Evolutionary conservation across 805 yeast genomes (phyloP).

Genomic region (Metschnikowia rubicola): DNA sequence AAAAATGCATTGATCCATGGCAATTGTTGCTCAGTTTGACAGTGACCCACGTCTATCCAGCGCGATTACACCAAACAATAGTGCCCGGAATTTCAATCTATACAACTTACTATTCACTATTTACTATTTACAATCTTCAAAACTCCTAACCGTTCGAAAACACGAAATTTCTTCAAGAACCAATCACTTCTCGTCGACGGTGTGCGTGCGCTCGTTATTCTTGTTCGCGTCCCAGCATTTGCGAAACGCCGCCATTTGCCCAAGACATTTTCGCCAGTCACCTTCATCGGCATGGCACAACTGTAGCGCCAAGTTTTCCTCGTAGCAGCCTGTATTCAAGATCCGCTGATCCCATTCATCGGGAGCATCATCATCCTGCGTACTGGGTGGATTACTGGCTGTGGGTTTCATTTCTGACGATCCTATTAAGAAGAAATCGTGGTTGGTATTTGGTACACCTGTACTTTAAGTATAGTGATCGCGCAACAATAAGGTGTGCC

Average conservation of each 20-base stretch:
- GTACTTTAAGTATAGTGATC: too few relatives aligned
- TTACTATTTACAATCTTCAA: not conserved
- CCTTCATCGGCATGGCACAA: slow-evolving; percentile 78
- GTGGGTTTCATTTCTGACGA: slow-evolving; percentile 1
- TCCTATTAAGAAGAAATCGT: too few relatives aligned
- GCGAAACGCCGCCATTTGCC: slow-evolving; percentile 59
- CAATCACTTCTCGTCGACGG: slow-evolving; percentile 28
- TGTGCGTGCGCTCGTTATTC: slow-evolving; percentile 48
- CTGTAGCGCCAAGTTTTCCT: slow-evolving; percentile 66
- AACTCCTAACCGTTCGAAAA: not conserved
- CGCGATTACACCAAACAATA: too few relatives aligned
- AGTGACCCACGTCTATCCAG: too few relatives aligned
- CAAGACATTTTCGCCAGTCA: slow-evolving; percentile 66
- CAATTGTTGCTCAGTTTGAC: too few relatives aligned
- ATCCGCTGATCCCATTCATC: slow-evolving; percentile 78
- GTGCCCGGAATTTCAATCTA: too few relatives aligned
- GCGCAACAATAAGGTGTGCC: too few relatives aligned
- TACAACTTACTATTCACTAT: too few relatives aligned
- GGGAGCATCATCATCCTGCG: slow-evolving; percentile 51
- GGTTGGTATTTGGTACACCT: too few relatives aligned
- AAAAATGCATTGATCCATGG: too few relatives aligned
- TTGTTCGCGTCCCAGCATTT: slow-evolving; percentile 61
- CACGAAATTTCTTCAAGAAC: too few relatives aligned
- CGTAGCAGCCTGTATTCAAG: slow-evolving; percentile 70
- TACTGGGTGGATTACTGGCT: not conserved